Base-by-base conservation (phyloP, 1,139 yeast species). In the Nakaseomyces delphensis region DNA sequence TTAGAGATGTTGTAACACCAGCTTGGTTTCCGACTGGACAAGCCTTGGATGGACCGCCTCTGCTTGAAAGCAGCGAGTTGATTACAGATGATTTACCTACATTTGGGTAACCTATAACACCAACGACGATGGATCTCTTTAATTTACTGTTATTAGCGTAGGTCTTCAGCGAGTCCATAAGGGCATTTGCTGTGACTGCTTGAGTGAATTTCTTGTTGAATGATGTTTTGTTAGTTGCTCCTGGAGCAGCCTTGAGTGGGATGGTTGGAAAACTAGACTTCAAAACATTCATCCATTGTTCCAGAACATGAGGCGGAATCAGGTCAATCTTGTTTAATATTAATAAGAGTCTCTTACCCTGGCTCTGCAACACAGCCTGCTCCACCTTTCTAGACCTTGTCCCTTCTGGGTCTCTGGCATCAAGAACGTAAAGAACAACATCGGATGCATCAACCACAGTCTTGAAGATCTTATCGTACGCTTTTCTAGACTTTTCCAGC, bases 1-100 rank as follows among this genome's bases (percentile, higher is more conserved):
- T 78, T 63, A 91, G 70, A 3, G 91, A 71, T 1, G 96, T 89
- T 24, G 98, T 91, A 30, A 91, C 91, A 62, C 98, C 98, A 3
- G 99, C 97, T 66, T 84, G 93, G 57, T 94, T 93, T 38, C 98
- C 99, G 27, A 85, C 95, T 11, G 98, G 97, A 62, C 98, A 91
- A 9, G 91, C 93, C 54, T 73, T 76, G 36, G 77, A 69, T 20
- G 73, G 68, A 36, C 74, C 73, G 41, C 91, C 87, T 59, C 85
- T 93, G 66, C 95, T 80, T 43, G 84, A 74, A 9, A 94, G 80
- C 50, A 91, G 71, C 3, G 95, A 85, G 62, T 91, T 91, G 59
- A 91, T 91, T 44, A 93, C 83, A 11, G 96, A 87, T 0, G 96
- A 87, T 63, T 91, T 91, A 54, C 98, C 98, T 31, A 81, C 89